Base-by-base conservation (phyloP, 2,329 filamentous ascomycete genomes). In the Didymella pinodella region DNA sequence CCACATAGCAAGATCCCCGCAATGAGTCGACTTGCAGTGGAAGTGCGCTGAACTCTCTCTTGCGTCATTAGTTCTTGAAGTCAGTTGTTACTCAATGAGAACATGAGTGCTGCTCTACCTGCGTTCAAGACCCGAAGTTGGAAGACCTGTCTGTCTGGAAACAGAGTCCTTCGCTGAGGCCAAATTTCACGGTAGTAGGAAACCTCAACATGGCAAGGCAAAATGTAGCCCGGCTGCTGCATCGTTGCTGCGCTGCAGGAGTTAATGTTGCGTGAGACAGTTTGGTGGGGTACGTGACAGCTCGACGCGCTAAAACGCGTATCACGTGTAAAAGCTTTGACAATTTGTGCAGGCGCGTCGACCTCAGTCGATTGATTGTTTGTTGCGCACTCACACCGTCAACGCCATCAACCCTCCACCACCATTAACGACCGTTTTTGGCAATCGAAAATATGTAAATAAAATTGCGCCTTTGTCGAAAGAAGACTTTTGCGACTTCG, bases 371-470 rank as follows among this genome's bases (percentile, higher is more conserved):
- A 10, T 28, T 44, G 41, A 50, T 50, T 47, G 50, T 50, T 50
- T 44, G 41, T 5, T n/a, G 49, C 41, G 34, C 50, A 6, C 14
- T 44, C 18, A 47, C 7, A 38, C 14, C n/a, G 49, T 22, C 47
- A n/a, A 41, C 34, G 22, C 16, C 41, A 51, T 36, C 46, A 50
- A 54, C 56, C 38, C 50, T 51, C 50, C 41, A 38, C 41, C 41
- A 41, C 18, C 50, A 4, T 12, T 20, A 25, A 18, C 46, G 10
- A 43, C 16, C 22, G 16, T 40, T 54, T 25, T 43, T 20, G 46
- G n/a, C 36, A 50, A 36, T 51, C 47, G 51, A 32, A 50, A 59
- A 59, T n/a, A 59, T 59, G 56, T 54, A 38, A 50, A 5, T 2
- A 25, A 1, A 22, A 20, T 7, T 8, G 18, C 3, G 1, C 16